These are phyloP conservation scores for Dalbergia oliveri DNA, from an alignment of 306 rosid genomes.

Conservation along the genomic window DNA sequence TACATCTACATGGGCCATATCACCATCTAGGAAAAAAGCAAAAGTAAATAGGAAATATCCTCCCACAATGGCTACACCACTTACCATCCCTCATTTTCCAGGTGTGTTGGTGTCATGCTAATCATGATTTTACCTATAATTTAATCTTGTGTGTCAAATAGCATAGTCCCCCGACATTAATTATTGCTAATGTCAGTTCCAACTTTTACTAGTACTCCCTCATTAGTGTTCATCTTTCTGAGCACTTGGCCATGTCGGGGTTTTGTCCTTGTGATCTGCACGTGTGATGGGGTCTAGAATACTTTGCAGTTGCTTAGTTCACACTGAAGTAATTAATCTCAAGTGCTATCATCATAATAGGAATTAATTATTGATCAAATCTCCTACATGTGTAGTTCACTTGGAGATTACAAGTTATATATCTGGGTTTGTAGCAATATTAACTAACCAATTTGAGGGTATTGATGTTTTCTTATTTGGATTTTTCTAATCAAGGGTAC, in stretches of 20 bases:
- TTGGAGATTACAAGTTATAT: too few species aligned
- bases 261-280: slow-evolving; percentile 35
- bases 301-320: slow-evolving; percentile 43
- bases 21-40: slow-evolving; percentile 21
- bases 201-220: slow-evolving; percentile 32
- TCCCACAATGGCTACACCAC: slow-evolving; percentile 51
- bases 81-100: slow-evolving; percentile 39
- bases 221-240: slow-evolving; percentile 17
- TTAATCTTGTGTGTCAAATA: slow-evolving; percentile 34
- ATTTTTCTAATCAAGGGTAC: too few species aligned
- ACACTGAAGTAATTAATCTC: slow-evolving; percentile 39
- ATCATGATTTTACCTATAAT: slow-evolving; percentile 45
- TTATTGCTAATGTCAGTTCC: slow-evolving; percentile 44
- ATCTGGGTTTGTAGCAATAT: too few species aligned
- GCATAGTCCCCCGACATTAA: slow-evolving; percentile 40
- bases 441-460: too few species aligned
- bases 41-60: slow-evolving; percentile 50
- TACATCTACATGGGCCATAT: slow-evolving; percentile 40
- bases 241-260: slow-evolving; percentile 43
- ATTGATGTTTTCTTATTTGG: too few species aligned
- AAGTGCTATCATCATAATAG: slow-evolving; percentile 3
- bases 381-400: not conserved
- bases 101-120: slow-evolving; percentile 31
- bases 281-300: slow-evolving; percentile 43
- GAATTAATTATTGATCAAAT: not conserved